Conservation (phyloP, 2,329 filamentous ascomycete species). For the Endoconidiophora polonica region DNA sequence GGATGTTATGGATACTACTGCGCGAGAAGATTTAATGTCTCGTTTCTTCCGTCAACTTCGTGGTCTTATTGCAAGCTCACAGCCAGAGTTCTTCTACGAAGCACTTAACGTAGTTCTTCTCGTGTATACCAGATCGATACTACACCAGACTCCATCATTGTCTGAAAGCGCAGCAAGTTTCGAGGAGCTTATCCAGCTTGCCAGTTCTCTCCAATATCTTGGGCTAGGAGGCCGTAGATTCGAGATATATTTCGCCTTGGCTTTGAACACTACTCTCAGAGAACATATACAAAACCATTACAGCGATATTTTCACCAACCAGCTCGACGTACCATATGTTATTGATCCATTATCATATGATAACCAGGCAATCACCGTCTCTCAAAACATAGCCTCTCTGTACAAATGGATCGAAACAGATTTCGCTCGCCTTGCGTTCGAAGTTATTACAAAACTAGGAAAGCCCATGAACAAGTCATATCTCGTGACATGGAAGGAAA, state of each 20-base stretch:
- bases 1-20: background rate
- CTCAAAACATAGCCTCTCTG: conserved; percentile 2
- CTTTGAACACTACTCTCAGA: conserved; percentile 3
- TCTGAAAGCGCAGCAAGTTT: too few relatives aligned
- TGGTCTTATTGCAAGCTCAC: conserved; percentile 47
- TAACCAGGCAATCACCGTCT: background rate
- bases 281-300: conserved; percentile 1
- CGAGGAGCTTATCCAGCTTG: too few relatives aligned
- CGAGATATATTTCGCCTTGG: conserved; percentile 3
- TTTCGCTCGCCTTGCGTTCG: conserved; percentile 46
- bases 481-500: conserved; percentile 52
- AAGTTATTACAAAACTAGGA: conserved; percentile 37
- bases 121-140: too few relatives aligned
- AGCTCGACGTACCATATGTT: conserved; percentile 1
- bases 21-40: background rate
- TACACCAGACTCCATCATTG: too few relatives aligned
- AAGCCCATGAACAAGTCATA: conserved; percentile 34
- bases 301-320: conserved; percentile 2
- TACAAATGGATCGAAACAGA: conserved; percentile 49
- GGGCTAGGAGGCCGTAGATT: conserved; percentile 23
- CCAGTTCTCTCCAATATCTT: conserved; percentile 39
- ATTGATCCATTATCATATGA: background rate
- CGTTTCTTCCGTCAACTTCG: conserved; percentile 46
- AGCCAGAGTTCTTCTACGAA: conserved; percentile 34
- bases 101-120: conserved; percentile 26